phyloP scores from a whole-genome alignment of 2,329 filamentous ascomycete genomes.

The Fusarium tricinctum region DNA sequence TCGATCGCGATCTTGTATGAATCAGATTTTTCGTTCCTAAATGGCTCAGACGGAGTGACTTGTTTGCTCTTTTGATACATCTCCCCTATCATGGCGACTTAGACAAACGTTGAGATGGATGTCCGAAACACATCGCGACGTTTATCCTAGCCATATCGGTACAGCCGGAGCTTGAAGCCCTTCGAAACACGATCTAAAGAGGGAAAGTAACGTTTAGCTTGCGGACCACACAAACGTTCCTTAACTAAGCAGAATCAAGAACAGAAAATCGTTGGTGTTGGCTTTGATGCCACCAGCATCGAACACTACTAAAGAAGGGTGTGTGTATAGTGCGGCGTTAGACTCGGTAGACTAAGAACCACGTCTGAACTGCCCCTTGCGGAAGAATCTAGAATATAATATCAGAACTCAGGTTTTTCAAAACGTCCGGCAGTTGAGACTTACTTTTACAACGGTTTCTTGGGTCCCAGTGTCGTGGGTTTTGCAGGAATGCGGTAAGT shows the following conservation, averaged over 20 bases:
- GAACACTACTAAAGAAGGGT: slow-evolving; percentile 2
- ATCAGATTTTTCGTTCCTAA: neutral
- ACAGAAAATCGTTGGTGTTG: neutral
- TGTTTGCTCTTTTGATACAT: neutral
- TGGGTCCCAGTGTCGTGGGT: slow-evolving; percentile 4
- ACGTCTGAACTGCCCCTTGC: neutral
- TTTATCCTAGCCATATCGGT: slow-evolving; percentile 5
- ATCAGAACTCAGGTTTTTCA: neutral
- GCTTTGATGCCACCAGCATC: slow-evolving; percentile 6
- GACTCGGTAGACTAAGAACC: neutral
- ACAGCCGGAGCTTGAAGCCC: neutral
- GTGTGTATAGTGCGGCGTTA: neutral
- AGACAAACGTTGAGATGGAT: slow-evolving; percentile 1
- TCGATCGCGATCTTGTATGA: slow-evolving; percentile 4
- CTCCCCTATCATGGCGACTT: neutral
- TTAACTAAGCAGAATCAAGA: neutral
- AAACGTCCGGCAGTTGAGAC: slow-evolving; percentile 11
- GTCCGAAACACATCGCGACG: slow-evolving; percentile 10
- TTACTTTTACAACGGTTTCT: slow-evolving; percentile 17
- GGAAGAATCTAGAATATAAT: neutral
- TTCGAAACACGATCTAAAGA: neutral
- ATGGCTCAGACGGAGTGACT: neutral
- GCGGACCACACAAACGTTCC: slow-evolving; percentile 4
- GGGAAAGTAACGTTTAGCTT: neutral
- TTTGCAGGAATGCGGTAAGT: slow-evolving; percentile 23